Base-by-base conservation (phyloP, 257 asterid species). In the Craterostigma plantagineum region DNA sequence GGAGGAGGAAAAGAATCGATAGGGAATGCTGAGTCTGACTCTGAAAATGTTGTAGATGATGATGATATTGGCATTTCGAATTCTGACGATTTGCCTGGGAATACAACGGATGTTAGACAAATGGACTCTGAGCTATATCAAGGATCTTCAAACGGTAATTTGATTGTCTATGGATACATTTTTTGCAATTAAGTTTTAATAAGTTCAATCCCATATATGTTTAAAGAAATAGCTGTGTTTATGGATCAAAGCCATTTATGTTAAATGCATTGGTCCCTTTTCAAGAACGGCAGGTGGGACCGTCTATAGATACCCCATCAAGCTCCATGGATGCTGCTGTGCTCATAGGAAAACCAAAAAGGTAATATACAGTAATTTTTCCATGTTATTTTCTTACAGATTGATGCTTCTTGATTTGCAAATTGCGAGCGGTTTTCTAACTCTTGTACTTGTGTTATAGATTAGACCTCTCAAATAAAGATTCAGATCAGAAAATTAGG, bases 311-410 rank as follows among this genome's bases (percentile, higher is more conserved):
- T 57, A 57, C 48, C 42, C 34, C 65, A 40, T 52, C 52, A 11
- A 50, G 50, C 11, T 58, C 62, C 56, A 50, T 50, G 36, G 77
- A 76, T 45, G 62, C 69, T 53, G 63, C 69, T 53, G 56, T 60
- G 33, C 81, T 81, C 48, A 66, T 60, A 39, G 87, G 69, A 55
- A 81, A 72, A 56, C 95, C 95, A 10, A 66, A 58, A 63, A 68
- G 92, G 97, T 81, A 58, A 18, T 58, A 37, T 16, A 15, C 40
- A 3, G 3, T 10, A 36, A 10, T 6, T 2, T 23, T 23, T 23
- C 30, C 30, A 2, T 6, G 30, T 23, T 23, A 23, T 23, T 37
- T n/a, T n/a, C 10, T 3, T 38, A 30, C 14, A 48, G 45, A 11
- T 10, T 42, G 14, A 10, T 27, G 42, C 33, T 30, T 18, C 27